phyloP scores from a whole-genome alignment of 108 stramenopile genomes.

The Epithemia pelagica region DNA sequence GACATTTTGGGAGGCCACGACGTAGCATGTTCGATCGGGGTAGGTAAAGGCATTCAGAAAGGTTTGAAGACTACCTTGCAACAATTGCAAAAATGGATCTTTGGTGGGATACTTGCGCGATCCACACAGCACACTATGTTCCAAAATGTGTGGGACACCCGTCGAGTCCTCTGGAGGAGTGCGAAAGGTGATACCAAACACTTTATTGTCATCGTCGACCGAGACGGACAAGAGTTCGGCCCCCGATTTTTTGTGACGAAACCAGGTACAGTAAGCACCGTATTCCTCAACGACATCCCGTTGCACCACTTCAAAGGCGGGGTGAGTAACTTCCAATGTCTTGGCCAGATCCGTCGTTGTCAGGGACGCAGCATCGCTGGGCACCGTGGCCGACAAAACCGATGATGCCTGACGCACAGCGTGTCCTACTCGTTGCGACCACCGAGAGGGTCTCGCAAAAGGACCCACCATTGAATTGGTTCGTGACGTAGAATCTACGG shows the following conservation, averaged over 20 bases:
- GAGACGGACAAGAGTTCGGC: slow-evolving; percentile 88
- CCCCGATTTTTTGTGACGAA: slow-evolving; percentile 88
- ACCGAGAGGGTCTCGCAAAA: too few relatives aligned
- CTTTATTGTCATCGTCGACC: slow-evolving; percentile 96
- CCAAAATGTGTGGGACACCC: slow-evolving; percentile 98
- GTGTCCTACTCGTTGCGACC: neutral
- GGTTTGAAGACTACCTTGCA: slow-evolving; percentile 92
- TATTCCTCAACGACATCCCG: slow-evolving; percentile 77
- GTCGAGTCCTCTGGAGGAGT: slow-evolving; percentile 94
- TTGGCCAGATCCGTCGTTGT: slow-evolving; percentile 44
- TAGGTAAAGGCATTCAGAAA: slow-evolving; percentile 99
- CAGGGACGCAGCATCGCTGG: neutral
- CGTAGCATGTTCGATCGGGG: slow-evolving; percentile 98
- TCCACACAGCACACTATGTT: slow-evolving; percentile 98
- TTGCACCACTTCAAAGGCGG: slow-evolving; percentile 63
- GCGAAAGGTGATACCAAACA: slow-evolving; percentile 98
- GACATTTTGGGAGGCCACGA: slow-evolving; percentile 93
- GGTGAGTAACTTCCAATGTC: slow-evolving; percentile 45
- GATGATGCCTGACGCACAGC: neutral
- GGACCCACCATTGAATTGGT: too few relatives aligned
- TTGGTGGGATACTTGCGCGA: slow-evolving; percentile 90
- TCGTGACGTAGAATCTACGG: too few relatives aligned
- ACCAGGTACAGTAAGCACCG: slow-evolving; percentile 78
- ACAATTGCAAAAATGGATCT: slow-evolving; percentile 97
- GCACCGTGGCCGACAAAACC: neutral